Base-by-base conservation (phyloP, 2,329 filamentous ascomycete species). In the Volutella citrinella region DNA sequence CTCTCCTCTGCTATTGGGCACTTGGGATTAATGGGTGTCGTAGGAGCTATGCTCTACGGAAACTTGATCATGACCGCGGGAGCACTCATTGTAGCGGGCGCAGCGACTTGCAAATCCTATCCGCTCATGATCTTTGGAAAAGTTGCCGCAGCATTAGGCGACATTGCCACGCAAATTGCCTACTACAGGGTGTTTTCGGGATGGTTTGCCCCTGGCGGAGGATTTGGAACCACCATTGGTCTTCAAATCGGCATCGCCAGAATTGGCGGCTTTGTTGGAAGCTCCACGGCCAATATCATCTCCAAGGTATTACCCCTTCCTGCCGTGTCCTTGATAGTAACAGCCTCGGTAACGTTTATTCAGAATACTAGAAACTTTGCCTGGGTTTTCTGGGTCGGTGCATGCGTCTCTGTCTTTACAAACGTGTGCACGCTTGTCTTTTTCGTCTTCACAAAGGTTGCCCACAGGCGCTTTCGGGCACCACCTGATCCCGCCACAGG, bases 161-260 rank as follows among this genome's bases (percentile, higher is more conserved):
- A 80, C 40, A 76, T 80, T 23, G 72, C 77, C 1, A 81, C 77
- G 0, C 76, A 81, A 46, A 65, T 80, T 15, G 77, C 77, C 0
- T 75, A 80, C 47, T 80, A 80, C 52, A 77, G 80, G 38, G 69
- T 81, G 35, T 81, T 81, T 46, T 78, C 74, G 2, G 76, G 73
- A 0, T 81, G 76, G 76, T 81, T 81, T 38, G 65, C 76, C 0
- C 77, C 77, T 0, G 74, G 65, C 18, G 69, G 74, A 44, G 76
- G 77, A 4, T 81, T 81, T 47, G 77, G 76, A 0, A 76, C 74
- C 0, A 81, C 76, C 0, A 60, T 81, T 0, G 77, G 68, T 0
- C 70, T 81, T n/a, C 77, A 81, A 48, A 59, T 81, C 2, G 74
- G 67, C 0, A 68, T 80, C 37, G 74, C 74, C 12, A 80, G 78